A percentile compares a stretch with the other conserved stretches of the same genome.
These are phyloP conservation scores for Ustilago cynodontis DNA, from an alignment of 1,284 basidiomycete species.

Conservation along the genomic window DNA sequence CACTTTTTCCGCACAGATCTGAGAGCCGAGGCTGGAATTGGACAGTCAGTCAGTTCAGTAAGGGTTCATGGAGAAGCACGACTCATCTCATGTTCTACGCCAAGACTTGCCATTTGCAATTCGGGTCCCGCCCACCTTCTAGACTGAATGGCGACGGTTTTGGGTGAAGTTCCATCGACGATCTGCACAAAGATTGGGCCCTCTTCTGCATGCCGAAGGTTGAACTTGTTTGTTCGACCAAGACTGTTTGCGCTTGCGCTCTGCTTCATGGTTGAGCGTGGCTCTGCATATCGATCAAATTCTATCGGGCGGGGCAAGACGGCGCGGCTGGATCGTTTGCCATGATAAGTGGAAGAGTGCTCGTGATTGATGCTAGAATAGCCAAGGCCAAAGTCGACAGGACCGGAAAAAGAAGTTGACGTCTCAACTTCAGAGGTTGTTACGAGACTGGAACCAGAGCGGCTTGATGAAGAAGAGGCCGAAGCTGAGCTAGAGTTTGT, in stretches of 20 bases:
- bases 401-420: constrained; percentile 23
- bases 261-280: neutral
- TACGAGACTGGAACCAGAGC: constrained; percentile 7
- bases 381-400: constrained; percentile 35
- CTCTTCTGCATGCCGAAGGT: neutral
- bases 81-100: neutral
- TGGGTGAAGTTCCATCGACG: no score
- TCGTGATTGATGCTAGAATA: constrained; percentile 49
- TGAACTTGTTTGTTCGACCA: constrained; percentile 22
- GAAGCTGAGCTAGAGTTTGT: constrained; percentile 36
- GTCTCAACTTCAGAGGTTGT: constrained; percentile 15
- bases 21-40: no score
- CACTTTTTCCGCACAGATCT: neutral
- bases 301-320: constrained; percentile 12
- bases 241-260: neutral
- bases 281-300: constrained; percentile 29
- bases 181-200: no score
- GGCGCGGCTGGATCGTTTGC: constrained; percentile 19
- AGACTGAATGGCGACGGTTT: no score
- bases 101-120: neutral
- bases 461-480: constrained; percentile 14
- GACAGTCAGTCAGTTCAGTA: neutral
- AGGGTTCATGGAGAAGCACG: no score
- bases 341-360: constrained; percentile 12
- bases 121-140: neutral